Percentiles rank a stretch among this genome's conserved stretches.
Evolutionary conservation across 2,329 filamentous ascomycete species (phyloP).

Genomic region (Pseudogymnoascus sp.): DNA sequence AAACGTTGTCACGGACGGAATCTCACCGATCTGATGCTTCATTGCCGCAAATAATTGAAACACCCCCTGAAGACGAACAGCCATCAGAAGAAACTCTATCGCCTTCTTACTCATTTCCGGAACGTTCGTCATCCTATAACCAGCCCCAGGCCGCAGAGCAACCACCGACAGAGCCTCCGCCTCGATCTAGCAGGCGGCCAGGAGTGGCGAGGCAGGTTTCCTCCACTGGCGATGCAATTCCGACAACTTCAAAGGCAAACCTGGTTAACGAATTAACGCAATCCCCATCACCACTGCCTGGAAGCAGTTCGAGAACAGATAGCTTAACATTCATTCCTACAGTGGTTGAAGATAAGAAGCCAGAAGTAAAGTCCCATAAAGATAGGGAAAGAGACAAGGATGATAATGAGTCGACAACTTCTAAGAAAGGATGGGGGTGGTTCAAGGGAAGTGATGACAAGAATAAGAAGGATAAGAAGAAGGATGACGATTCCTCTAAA

Average conservation of each 20-base stretch:
- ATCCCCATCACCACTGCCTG: conserved; percentile 61
- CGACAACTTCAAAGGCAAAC: conserved; percentile 17
- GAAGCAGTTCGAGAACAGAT: conserved; percentile 65
- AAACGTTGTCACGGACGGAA: not conserved
- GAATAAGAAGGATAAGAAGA: conserved; percentile 61
- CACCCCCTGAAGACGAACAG: conserved; percentile 43
- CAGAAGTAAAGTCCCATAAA: conserved; percentile 69
- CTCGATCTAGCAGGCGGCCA: conserved; percentile 39
- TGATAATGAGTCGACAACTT: conserved; percentile 48
- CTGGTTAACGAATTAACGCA: conserved; percentile 54
- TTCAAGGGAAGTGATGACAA: conserved; percentile 70
- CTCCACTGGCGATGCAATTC: conserved; percentile 20
- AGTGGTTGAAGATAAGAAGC: conserved; percentile 63
- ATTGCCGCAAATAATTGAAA: conserved; percentile 59
- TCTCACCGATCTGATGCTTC: conserved; percentile 1
- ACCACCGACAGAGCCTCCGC: conserved; percentile 39
- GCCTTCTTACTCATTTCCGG: conserved; percentile 37
- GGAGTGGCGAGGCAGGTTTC: conserved; percentile 28
- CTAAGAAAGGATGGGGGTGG: conserved; percentile 83
- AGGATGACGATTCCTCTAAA: conserved; percentile 52
- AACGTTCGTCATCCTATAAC: conserved; percentile 48
- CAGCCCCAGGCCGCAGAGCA: conserved; percentile 15
- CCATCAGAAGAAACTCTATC: conserved; percentile 21
- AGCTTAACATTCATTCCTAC: conserved; percentile 75
- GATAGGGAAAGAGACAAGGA: conserved; percentile 44